A percentile compares a stretch with the other conserved stretches of the same genome.
Evolutionary conservation across 2,329 filamentous ascomycete species (phyloP).

Genomic region (Elsinoe ampelina): DNA sequence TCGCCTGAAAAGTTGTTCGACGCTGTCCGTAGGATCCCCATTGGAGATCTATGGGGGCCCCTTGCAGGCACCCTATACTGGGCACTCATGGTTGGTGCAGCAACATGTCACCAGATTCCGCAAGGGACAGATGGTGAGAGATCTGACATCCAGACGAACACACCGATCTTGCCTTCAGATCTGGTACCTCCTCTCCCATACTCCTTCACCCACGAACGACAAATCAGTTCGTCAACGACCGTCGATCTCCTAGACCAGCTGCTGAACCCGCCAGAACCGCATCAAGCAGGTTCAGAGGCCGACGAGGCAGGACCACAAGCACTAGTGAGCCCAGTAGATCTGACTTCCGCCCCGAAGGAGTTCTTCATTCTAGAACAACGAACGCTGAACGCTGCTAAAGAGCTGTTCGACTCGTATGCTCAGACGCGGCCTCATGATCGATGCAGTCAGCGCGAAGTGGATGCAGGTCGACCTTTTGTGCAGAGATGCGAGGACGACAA

Average conservation of each 20-base stretch:
- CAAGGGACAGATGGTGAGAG: not conserved
- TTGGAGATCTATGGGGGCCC: slow-evolving; percentile 26
- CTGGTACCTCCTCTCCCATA: not conserved
- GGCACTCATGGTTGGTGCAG: slow-evolving; percentile 23
- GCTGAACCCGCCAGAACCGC: not conserved
- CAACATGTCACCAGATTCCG: slow-evolving; percentile 21
- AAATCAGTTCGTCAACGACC: not conserved
- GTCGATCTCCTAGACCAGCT: not conserved
- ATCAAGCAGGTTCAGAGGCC: not conserved
- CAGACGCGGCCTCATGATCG: not conserved
- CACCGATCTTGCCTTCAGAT: not conserved
- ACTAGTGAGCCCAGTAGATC: not conserved
- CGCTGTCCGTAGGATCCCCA: slow-evolving; percentile 21
- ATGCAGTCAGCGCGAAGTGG: not conserved
- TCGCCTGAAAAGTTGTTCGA: slow-evolving; percentile 18
- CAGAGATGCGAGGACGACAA: too few relatives aligned
- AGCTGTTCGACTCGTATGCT: not conserved
- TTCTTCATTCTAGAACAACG: not conserved
- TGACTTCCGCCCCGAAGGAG: not conserved
- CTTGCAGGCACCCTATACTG: slow-evolving; percentile 28
- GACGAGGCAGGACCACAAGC: not conserved
- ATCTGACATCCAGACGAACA: not conserved
- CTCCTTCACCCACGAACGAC: not conserved
- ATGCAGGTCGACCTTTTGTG: too few relatives aligned
- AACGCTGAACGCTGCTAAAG: not conserved